Conservation (phyloP, 768 basidiomycete genomes). For the Lentinula sp. region DNA sequence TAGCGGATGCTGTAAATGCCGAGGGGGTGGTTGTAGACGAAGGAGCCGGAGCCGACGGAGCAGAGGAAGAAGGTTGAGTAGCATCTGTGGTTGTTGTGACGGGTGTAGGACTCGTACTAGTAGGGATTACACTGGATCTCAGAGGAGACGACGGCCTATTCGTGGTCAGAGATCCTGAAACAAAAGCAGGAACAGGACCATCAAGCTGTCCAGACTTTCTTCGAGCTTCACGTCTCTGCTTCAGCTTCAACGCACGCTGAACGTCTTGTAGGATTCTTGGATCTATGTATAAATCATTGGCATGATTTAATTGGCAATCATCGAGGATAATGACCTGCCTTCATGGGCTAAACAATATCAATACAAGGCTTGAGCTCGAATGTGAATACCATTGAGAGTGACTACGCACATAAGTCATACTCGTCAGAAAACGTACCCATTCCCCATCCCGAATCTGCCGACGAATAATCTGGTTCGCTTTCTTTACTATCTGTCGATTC, state of each 20-base stretch:
- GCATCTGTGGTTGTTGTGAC: neutral
- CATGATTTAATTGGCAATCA: neutral
- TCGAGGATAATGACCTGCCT: conserved; percentile 40
- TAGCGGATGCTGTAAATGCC: conserved; percentile 17
- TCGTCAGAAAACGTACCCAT: conserved; percentile 50
- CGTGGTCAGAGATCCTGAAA: neutral
- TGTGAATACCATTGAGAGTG: neutral
- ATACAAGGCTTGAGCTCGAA: neutral
- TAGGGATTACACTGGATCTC: neutral
- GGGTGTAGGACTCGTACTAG: neutral
- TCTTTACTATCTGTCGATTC: neutral
- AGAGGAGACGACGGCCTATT: neutral
- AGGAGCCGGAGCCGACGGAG: conserved; percentile 22
- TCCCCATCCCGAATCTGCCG: neutral
- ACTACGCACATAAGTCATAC: conserved; percentile 66
- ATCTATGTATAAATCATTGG: conserved; percentile 34
- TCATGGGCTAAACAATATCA: conserved; percentile 50
- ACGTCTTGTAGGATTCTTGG: conserved; percentile 79
- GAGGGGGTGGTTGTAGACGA: conserved; percentile 22
- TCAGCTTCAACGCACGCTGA: conserved; percentile 66
- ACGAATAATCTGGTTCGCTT: neutral
- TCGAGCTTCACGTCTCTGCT: conserved; percentile 71
- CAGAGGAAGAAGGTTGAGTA: neutral
- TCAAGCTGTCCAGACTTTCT: conserved; percentile 24
- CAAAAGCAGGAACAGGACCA: conserved; percentile 7